phyloP scores from a whole-genome alignment of 31 red algal genomes.

The Asparagopsis taxiformis region DNA sequence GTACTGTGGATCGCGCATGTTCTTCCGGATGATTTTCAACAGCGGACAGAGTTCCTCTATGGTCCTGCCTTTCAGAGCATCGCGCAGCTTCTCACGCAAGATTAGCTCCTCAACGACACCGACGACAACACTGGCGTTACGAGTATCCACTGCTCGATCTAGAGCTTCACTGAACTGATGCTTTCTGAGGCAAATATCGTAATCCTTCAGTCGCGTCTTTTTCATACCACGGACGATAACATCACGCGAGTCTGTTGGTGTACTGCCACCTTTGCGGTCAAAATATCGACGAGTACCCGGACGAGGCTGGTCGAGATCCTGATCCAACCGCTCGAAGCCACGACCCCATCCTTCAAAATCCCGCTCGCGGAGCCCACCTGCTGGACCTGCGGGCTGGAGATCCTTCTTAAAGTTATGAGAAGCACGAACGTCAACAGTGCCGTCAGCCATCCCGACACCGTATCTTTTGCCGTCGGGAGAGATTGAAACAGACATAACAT shows the following conservation, averaged over 20 bases:
- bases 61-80: conserved; percentile 14
- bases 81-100: conserved; percentile 18
- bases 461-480: conserved; percentile 42
- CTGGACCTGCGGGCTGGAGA: conserved; percentile 5
- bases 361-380: conserved; percentile 22
- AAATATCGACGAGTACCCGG: conserved; percentile 42
- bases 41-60: conserved; percentile 11
- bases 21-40: conserved; percentile 13
- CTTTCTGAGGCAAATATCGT: conserved; percentile 25
- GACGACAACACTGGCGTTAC: conserved; percentile 15
- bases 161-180: conserved; percentile 28
- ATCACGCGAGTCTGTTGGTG: conserved; percentile 17
- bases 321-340: conserved; percentile 28
- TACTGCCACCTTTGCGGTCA: conserved; percentile 16
- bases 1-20: conserved; percentile 28
- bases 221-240: not conserved
- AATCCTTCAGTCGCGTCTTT: conserved; percentile 10
- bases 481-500: conserved; percentile 53
- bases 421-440: conserved; percentile 40
- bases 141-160: conserved; percentile 21
- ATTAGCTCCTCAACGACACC: conserved; percentile 52
- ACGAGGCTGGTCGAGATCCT: not conserved
- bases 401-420: conserved; percentile 1
- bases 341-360: conserved; percentile 68
- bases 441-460: conserved; percentile 66